phyloP scores from a whole-genome alignment of 2,329 filamentous ascomycete genomes.

The Dactylonectria estremocensis region DNA sequence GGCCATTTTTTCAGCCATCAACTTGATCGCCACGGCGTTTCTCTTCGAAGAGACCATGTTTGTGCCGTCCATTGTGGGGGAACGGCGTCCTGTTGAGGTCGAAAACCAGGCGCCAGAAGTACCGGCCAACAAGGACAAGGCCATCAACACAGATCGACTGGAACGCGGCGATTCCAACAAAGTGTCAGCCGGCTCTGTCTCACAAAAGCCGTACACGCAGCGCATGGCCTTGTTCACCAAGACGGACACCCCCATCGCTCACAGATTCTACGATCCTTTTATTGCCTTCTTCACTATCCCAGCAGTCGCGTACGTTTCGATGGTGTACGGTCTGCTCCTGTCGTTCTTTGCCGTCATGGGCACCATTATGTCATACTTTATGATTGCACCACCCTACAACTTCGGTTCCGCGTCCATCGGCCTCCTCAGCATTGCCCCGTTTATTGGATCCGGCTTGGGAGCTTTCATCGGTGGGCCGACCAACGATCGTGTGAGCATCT shows the following conservation, averaged over 20 bases:
- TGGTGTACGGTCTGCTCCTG: slow-evolving; percentile 58
- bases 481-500: slow-evolving; percentile 56
- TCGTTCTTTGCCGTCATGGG: slow-evolving; percentile 53
- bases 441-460: slow-evolving; percentile 46
- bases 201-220: slow-evolving; percentile 36
- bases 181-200: slow-evolving; percentile 12
- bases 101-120: background rate
- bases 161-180: no score
- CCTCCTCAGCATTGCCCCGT: slow-evolving; percentile 47
- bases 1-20: slow-evolving; percentile 12
- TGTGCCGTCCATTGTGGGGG: background rate
- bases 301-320: slow-evolving; percentile 55
- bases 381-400: slow-evolving; percentile 52
- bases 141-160: background rate
- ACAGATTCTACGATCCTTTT: slow-evolving; percentile 32
- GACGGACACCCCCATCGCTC: slow-evolving; percentile 29
- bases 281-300: slow-evolving; percentile 43
- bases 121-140: background rate
- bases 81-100: background rate
- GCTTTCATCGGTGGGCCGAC: slow-evolving; percentile 56
- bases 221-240: slow-evolving; percentile 43
- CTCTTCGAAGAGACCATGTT: slow-evolving; percentile 17
- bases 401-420: slow-evolving; percentile 46
- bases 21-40: background rate
- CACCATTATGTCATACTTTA: slow-evolving; percentile 32